Base-by-base conservation (phyloP, 345 rosid genomes). In the Brassica incana region DNA sequence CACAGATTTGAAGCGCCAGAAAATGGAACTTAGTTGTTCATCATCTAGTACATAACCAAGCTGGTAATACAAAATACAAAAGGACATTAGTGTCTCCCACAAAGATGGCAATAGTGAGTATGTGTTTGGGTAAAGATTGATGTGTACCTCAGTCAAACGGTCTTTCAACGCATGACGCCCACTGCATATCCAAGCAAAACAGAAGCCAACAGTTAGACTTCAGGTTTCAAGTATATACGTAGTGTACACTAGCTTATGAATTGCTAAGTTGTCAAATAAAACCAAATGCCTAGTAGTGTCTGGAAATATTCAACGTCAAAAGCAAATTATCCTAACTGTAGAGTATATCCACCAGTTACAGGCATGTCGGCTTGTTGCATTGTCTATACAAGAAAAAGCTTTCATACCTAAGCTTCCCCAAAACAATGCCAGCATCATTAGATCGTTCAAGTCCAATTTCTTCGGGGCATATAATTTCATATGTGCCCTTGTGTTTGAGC, bases 151-250 rank as follows among this genome's bases (percentile, higher is more conserved):
- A 54, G 69, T 79, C 78, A 95, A 79, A 80, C 90, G 90, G 84
- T 84, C 91, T 73, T 78, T 91, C 76, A 95, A 82, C 61, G 97
- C 99, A 79, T 95, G 98, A 9, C 97, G 98, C 36, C 99, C 99
- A 79, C 99, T 95, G 78, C 71, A 75, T 75, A 70, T 69, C 68
- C 79, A 56, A 7, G 25, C 56, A 56, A 54, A 75, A 71, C 40
- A 65, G 30, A 75, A 56, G 18, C 78, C 60, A 69, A 52, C 54
- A 52, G 52, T 69, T 75, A 74, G 50, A 80, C 27, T 69, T 8
- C 23, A 18, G 11, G 58, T 64, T 73, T 32, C 38, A 71, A 63
- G 59, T 8, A 75, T 66, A 69, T 23, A 63, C 52, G 69, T 48
- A 2, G 40, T 65, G 67, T 52, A 52, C 32, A 23, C n/a, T 71